phyloP scores from a whole-genome alignment of 78 protist genomes.

The Guillardia theta region DNA sequence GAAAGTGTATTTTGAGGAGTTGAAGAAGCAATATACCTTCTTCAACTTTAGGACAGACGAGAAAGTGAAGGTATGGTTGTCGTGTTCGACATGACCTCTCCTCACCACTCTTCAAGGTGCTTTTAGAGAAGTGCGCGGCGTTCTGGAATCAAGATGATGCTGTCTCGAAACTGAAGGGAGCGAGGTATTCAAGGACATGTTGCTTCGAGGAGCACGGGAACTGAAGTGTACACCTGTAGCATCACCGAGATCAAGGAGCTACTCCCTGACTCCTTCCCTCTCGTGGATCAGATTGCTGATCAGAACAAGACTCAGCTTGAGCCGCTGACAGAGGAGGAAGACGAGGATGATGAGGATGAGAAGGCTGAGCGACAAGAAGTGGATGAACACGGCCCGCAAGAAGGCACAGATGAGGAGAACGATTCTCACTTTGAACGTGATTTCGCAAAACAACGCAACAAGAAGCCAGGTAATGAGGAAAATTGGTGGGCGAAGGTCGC shows the following conservation, averaged over 20 bases:
- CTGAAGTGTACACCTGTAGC: no score
- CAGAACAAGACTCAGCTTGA: background rate
- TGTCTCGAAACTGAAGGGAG: background rate
- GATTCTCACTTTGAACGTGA: background rate
- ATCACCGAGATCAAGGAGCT: background rate
- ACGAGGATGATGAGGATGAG: background rate
- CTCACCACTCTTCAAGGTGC: no score
- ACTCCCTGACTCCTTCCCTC: background rate
- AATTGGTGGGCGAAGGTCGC: no score
- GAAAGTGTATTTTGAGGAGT: background rate
- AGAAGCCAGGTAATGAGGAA: no score
- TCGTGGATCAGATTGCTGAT: background rate
- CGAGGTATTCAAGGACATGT: no score
- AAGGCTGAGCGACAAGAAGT: background rate
- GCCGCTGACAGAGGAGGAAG: background rate
- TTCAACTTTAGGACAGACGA: background rate
- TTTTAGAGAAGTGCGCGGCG: background rate
- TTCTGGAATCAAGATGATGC: slow-evolving; percentile 14
- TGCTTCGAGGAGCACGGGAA: no score
- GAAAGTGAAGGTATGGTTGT: no score
- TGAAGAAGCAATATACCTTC: background rate
- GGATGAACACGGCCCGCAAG: background rate
- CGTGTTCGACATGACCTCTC: no score
- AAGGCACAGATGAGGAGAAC: background rate
- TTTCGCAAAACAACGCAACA: background rate